These are phyloP conservation scores for Zygosaccharomyces pseudobailii DNA, from an alignment of 1,139 yeast genomes.

Conservation along the genomic window DNA sequence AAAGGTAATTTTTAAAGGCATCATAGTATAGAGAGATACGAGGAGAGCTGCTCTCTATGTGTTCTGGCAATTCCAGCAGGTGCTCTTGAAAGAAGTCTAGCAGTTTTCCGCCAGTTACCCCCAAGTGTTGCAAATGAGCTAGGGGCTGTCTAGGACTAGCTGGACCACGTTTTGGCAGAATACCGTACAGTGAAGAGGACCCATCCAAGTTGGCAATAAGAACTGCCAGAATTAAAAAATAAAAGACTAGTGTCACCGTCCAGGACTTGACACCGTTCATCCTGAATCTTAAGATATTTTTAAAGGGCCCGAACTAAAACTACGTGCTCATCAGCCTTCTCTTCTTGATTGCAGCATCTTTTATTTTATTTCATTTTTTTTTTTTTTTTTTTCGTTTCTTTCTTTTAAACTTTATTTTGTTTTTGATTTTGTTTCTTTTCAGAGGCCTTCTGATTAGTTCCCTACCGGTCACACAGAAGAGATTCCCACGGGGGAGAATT, in stretches of 20 bases:
- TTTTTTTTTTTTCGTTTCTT: no score
- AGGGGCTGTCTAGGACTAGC: neutral
- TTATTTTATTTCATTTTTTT: no score
- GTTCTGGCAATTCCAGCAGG: slow-evolving; percentile 2
- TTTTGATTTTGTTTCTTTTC: no score
- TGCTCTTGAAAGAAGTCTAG: slow-evolving; percentile 9
- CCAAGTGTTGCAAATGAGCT: slow-evolving; percentile 3
- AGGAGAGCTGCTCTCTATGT: neutral
- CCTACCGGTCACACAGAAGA: no score
- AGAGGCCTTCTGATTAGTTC: no score
- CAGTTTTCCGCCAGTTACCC: slow-evolving; percentile 8
- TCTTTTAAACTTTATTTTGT: no score
- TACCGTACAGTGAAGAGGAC: slow-evolving; percentile 3
- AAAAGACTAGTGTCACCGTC: slow-evolving; percentile 8
- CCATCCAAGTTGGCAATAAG: slow-evolving; percentile 6
- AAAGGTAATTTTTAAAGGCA: slow-evolving; percentile 12
- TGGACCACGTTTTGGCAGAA: slow-evolving; percentile 3
- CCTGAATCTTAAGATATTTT: neutral
- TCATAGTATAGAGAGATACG: slow-evolving; percentile 17
- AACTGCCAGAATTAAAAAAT: slow-evolving; percentile 6
- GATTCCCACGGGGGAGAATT: no score
- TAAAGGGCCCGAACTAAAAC: neutral
- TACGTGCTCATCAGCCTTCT: neutral
- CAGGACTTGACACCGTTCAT: slow-evolving; percentile 7
- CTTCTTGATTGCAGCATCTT: neutral